Conservation (phyloP, 129 eudicot genomes). For the Rutidosis leptorrhynchoides region DNA sequence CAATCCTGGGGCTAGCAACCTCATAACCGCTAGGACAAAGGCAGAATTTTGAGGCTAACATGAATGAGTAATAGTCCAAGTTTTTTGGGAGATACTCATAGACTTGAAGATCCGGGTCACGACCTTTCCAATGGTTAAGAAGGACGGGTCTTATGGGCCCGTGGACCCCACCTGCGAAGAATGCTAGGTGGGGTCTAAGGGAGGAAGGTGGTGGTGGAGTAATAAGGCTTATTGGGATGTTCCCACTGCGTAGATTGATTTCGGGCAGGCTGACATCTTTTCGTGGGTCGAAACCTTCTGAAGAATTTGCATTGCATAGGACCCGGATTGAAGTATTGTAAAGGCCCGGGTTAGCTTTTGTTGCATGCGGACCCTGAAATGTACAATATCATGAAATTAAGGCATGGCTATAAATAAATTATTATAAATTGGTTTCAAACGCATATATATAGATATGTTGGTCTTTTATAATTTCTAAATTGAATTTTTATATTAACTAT, state of each 20-base stretch:
- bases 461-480: background rate
- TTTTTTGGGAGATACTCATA: slow-evolving; percentile 70
- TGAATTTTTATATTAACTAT: background rate
- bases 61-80: slow-evolving; percentile 52
- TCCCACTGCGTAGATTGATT: slow-evolving; percentile 51
- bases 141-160: slow-evolving; percentile 83
- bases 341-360: slow-evolving; percentile 54
- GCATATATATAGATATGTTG: background rate
- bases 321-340: slow-evolving; percentile 82
- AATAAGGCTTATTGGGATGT: slow-evolving; percentile 45
- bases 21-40: slow-evolving; percentile 93
- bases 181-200: slow-evolving; percentile 61
- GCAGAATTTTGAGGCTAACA: slow-evolving; percentile 72
- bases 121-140: slow-evolving; percentile 65
- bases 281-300: slow-evolving; percentile 83
- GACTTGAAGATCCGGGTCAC: slow-evolving; percentile 53
- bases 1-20: slow-evolving; percentile 92
- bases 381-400: slow-evolving; percentile 6
- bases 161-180: slow-evolving; percentile 90
- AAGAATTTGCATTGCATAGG: slow-evolving; percentile 93
- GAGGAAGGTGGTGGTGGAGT: slow-evolving; percentile 41
- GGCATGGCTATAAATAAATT: slow-evolving; percentile 17
- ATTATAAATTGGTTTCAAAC: slow-evolving; percentile 3
- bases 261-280: slow-evolving; percentile 94
- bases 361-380: slow-evolving; percentile 78